Conservation (phyloP, 345 rosid species). For the Clausena lansium region DNA sequence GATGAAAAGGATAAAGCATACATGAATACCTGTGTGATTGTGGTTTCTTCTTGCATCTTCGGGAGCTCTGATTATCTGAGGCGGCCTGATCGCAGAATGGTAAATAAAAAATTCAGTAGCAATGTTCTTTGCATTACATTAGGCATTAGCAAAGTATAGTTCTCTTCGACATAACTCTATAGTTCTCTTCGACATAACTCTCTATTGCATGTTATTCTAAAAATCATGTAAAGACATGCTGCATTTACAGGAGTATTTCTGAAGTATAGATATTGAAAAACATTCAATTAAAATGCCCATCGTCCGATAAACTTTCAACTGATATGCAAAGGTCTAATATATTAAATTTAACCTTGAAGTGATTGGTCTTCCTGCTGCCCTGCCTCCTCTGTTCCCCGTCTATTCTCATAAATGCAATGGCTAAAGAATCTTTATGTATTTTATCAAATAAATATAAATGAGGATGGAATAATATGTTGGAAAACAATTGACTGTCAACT, state of each 20-base stretch:
- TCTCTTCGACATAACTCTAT: neutral
- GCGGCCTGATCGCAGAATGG: constrained; percentile 75
- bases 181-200: neutral
- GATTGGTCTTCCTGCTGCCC: neutral
- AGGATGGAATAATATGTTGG: neutral
- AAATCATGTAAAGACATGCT: neutral
- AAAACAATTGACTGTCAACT: neutral
- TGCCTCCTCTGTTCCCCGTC: neutral
- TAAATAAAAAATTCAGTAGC: constrained; percentile 21
- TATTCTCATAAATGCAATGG: neutral
- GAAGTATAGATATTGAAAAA: neutral
- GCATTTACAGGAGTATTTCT: neutral
- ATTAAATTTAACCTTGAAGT: neutral
- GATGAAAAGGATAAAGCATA: constrained; percentile 60
- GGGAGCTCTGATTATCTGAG: constrained; percentile 93
- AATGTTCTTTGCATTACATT: neutral
- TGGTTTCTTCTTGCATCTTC: constrained; percentile 92
- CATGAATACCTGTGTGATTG: constrained; percentile 68
- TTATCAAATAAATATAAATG: neutral
- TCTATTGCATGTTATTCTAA: constrained; percentile 6
- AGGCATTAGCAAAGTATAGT: neutral
- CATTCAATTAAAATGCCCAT: neutral
- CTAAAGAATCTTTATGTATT: constrained; percentile 3
- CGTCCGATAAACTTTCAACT: neutral
- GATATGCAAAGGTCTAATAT: neutral